phyloP scores from a whole-genome alignment of 495 filamentous ascomycete species.

The Mytilinidion resinicola region DNA sequence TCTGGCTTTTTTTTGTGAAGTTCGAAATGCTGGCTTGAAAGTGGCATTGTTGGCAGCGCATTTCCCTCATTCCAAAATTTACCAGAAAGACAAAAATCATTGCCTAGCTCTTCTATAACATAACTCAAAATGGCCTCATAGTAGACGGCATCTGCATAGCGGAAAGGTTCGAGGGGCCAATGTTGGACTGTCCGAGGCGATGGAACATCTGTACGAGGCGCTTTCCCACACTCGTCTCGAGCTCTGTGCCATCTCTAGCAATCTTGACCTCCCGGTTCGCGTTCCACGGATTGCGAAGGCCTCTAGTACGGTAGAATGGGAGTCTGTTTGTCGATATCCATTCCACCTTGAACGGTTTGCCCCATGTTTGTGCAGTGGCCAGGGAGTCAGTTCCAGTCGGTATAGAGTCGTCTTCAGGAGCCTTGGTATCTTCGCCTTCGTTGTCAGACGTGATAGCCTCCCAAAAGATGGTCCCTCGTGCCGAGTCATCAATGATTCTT shows the following conservation, averaged over 20 bases:
- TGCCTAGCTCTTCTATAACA: neutral
- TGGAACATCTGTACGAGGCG: constrained; percentile 76
- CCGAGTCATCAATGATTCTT: constrained; percentile 87
- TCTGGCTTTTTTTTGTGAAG: neutral
- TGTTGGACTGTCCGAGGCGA: constrained; percentile 27
- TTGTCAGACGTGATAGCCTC: constrained; percentile 58
- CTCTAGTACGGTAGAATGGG: constrained; percentile 85
- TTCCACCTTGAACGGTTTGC: constrained; percentile 86
- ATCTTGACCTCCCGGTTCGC: constrained; percentile 95
- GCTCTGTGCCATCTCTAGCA: constrained; percentile 88
- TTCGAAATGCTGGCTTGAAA: neutral
- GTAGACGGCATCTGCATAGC: neutral
- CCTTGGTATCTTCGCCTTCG: constrained; percentile 35
- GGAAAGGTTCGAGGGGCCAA: neutral
- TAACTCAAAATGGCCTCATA: neutral
- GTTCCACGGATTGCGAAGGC: constrained; percentile 93
- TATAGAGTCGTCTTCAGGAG: constrained; percentile 31
- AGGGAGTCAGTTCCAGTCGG: constrained; percentile 36
- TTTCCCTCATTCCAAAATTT: neutral
- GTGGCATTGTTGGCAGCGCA: neutral
- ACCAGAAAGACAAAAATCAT: neutral
- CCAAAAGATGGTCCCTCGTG: constrained; percentile 94
- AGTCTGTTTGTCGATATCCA: constrained; percentile 84
- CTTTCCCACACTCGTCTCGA: constrained; percentile 77
- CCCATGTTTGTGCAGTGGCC: constrained; percentile 58